These are phyloP conservation scores for Cyberlindnera maritima DNA, from an alignment of 805 yeast genomes.

Conservation along the genomic window DNA sequence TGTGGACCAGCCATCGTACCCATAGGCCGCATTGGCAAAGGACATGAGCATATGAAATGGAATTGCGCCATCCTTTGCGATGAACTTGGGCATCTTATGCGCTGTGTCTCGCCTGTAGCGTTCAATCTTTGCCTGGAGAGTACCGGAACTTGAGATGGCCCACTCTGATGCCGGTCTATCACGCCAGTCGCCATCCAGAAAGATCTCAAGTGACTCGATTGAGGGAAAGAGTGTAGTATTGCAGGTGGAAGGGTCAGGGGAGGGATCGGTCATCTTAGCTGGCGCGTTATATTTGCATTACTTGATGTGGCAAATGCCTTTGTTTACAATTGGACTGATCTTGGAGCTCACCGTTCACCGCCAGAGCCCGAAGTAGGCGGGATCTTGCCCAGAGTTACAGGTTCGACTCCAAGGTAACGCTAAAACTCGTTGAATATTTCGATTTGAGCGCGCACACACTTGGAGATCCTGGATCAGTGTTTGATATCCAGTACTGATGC, in stretches of 20 bases:
- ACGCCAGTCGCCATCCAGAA: conserved; percentile 31
- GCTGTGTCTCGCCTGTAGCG: conserved; percentile 9
- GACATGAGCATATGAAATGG: conserved; percentile 35
- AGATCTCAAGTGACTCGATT: conserved; percentile 26
- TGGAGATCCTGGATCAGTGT: no score
- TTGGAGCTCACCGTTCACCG: no score
- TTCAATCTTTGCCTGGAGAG: conserved; percentile 47
- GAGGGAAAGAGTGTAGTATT: conserved; percentile 16
- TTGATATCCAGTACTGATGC: no score
- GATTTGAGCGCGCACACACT: no score
- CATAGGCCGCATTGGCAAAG: conserved; percentile 51
- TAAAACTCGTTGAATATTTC: no score
- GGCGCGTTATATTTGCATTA: no score
- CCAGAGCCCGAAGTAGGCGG: no score
- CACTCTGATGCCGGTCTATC: conserved; percentile 42
- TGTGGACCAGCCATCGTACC: conserved; percentile 57
- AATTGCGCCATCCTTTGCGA: conserved; percentile 16
- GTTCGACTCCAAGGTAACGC: no score
- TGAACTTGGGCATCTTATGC: conserved; percentile 6
- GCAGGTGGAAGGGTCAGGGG: neutral
- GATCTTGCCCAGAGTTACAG: no score
- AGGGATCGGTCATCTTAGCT: neutral
- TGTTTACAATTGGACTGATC: conserved; percentile 1
- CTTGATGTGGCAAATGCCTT: neutral
- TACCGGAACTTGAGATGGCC: conserved; percentile 47